A percentile compares a stretch with the other conserved stretches of the same genome.
phyloP scores from a whole-genome alignment of 2,329 filamentous ascomycete species.

The Didymella pinodella region DNA sequence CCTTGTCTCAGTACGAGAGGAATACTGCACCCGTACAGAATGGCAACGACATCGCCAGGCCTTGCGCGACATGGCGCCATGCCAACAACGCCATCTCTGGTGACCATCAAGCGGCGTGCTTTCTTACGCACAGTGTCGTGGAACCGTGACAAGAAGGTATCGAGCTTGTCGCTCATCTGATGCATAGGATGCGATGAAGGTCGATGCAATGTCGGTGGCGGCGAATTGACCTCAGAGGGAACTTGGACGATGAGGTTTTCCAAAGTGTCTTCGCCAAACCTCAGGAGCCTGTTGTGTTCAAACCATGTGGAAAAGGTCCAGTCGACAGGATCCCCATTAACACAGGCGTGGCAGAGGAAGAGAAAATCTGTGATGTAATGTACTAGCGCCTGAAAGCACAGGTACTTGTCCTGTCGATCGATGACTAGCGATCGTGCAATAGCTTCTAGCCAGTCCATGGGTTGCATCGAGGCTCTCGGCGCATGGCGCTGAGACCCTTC shows the following conservation, averaged over 20 bases:
- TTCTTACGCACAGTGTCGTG: conserved; percentile 43
- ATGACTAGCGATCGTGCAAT: conserved; percentile 40
- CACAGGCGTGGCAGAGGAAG: conserved; percentile 34
- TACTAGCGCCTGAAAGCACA: conserved; percentile 35
- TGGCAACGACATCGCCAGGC: conserved; percentile 41
- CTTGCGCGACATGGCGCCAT: conserved; percentile 41
- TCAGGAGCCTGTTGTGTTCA: conserved; percentile 31
- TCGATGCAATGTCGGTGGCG: conserved; percentile 22
- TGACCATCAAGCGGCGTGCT: conserved; percentile 40
- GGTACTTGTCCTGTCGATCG: conserved; percentile 44
- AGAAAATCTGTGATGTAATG: conserved; percentile 41
- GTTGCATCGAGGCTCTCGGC: conserved; percentile 21
- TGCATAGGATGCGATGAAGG: conserved; percentile 29
- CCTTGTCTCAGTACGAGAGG: conserved; percentile 42
- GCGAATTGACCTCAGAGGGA: conserved; percentile 6
- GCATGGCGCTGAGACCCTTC: conserved; percentile 6
- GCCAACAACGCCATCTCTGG: conserved; percentile 34
- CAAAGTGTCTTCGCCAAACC: conserved; percentile 28
- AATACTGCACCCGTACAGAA: conserved; percentile 49
- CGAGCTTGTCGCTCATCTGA: conserved; percentile 28
- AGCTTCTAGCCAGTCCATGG: conserved; percentile 31
- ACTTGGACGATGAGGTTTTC: conserved; percentile 24
- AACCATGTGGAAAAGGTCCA: conserved; percentile 42
- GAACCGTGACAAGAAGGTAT: conserved; percentile 41
- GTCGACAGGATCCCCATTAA: conserved; percentile 31